Conservation (phyloP, 805 yeast species). For the Cyberlindnera mrakii region DNA sequence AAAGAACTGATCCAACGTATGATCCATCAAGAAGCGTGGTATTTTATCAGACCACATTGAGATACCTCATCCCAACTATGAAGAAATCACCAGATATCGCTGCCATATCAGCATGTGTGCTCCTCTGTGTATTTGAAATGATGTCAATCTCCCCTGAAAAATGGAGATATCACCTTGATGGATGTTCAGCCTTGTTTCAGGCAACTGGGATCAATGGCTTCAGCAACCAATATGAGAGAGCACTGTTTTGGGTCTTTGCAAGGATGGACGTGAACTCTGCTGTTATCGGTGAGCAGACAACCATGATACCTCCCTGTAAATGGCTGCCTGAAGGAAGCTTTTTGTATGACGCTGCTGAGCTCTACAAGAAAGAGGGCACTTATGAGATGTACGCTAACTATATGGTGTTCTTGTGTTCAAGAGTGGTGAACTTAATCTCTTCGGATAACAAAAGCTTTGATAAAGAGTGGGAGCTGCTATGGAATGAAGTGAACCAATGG, state of each 20-base stretch:
- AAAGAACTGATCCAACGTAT: constrained; percentile 23
- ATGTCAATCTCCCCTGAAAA: constrained; percentile 32
- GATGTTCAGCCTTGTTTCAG: constrained; percentile 32
- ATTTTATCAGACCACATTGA: constrained; percentile 30
- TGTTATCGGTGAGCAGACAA: constrained; percentile 31
- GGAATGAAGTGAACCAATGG: constrained; percentile 37
- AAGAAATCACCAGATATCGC: constrained; percentile 25
- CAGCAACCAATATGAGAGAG: constrained; percentile 28
- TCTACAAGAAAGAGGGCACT: constrained; percentile 21
- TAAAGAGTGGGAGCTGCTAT: constrained; percentile 32
- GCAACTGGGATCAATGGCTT: constrained; percentile 34
- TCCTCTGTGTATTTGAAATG: constrained; percentile 37
- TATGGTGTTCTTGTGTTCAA: constrained; percentile 31
- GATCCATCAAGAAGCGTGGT: constrained; percentile 24
- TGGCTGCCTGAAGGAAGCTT: constrained; percentile 29
- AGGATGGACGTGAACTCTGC: constrained; percentile 35
- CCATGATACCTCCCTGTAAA: constrained; percentile 28
- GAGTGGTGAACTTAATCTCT: constrained; percentile 31
- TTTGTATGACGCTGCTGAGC: constrained; percentile 20
- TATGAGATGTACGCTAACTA: constrained; percentile 35
- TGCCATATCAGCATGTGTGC: constrained; percentile 32
- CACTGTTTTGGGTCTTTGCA: constrained; percentile 39
- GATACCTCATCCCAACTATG: constrained; percentile 29
- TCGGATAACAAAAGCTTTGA: constrained; percentile 26
- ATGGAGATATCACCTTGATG: constrained; percentile 36